Percentiles rank a stretch among this genome's conserved stretches.
Conservation (phyloP, 208 protist species). For the Angomonas ambiguus region DNA sequence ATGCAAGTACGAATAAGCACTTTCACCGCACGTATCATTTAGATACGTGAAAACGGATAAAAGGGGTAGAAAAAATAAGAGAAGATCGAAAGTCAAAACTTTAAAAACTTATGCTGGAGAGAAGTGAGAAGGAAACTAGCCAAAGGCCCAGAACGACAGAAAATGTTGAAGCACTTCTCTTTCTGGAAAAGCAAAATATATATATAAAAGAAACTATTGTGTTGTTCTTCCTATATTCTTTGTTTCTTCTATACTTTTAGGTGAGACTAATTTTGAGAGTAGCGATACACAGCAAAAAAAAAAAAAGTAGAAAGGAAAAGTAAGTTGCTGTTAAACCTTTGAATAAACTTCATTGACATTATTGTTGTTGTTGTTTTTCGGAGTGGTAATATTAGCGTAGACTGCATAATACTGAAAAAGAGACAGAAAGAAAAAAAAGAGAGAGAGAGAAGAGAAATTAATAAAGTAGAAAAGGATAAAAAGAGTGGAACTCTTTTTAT, state of each 20-base stretch:
- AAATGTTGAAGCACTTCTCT: conserved; percentile 1
- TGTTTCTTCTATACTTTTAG: not conserved
- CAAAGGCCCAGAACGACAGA: too few relatives aligned
- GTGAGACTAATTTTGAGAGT: too few relatives aligned
- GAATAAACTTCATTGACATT: too few relatives aligned
- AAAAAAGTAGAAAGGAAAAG: conserved; percentile 18
- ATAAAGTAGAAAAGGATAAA: conserved; percentile 19
- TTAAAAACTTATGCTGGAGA: too few relatives aligned
- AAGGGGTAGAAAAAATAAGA: not conserved
- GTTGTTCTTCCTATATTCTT: not conserved
- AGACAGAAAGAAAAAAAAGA: conserved; percentile 5
- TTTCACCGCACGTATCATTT: not conserved
- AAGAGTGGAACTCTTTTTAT: not conserved
- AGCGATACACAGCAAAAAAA: too few relatives aligned
- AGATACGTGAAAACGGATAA: not conserved
- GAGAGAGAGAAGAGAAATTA: conserved; percentile 8
- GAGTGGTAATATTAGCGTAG: not conserved
- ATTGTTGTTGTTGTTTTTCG: too few relatives aligned
- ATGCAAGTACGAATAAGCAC: not conserved
- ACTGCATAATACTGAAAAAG: not conserved
- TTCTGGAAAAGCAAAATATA: not conserved
- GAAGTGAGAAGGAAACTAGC: not conserved
- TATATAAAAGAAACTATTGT: not conserved
- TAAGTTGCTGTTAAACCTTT: too few relatives aligned
- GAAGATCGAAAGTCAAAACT: too few relatives aligned